A percentile compares a stretch with the other conserved stretches of the same genome.
phyloP scores from a whole-genome alignment of 371 early-diverging fungal species.

The Haplosporangium sp. region DNA sequence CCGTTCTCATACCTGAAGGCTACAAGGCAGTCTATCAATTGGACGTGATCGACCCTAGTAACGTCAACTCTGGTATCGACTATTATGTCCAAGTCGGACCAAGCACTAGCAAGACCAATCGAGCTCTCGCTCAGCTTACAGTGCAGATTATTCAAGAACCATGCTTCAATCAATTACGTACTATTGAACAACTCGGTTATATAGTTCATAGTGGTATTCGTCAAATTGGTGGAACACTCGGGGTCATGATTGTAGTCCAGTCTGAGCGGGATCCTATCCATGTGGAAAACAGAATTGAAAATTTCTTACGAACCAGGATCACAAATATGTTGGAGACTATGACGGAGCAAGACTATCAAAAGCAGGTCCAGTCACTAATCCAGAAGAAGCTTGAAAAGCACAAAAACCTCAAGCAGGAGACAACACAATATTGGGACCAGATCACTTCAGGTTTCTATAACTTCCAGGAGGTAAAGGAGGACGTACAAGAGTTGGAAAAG shows the following conservation, averaged over 20 bases:
- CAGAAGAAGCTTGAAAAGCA: slow-evolving; percentile 82
- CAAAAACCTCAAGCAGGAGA: slow-evolving; percentile 85
- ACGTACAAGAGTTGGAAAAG: slow-evolving; percentile 59
- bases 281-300: slow-evolving; percentile 83
- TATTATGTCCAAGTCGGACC: slow-evolving; percentile 66
- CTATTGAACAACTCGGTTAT: slow-evolving; percentile 90
- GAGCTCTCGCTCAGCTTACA: slow-evolving; percentile 72
- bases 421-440: slow-evolving; percentile 78
- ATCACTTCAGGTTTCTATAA: slow-evolving; percentile 83
- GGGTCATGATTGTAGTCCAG: slow-evolving; percentile 83
- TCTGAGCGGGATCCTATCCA: slow-evolving; percentile 87
- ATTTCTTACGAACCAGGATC: slow-evolving; percentile 65
- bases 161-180: slow-evolving; percentile 91
- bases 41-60: slow-evolving; percentile 73
- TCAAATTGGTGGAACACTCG: slow-evolving; percentile 65
- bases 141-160: slow-evolving; percentile 87
- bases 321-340: slow-evolving; percentile 65
- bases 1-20: slow-evolving; percentile 67
- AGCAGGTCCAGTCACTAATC: slow-evolving; percentile 79
- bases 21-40: slow-evolving; percentile 68
- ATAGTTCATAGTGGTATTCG: slow-evolving; percentile 76
- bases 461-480: slow-evolving; percentile 66
- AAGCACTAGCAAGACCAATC: slow-evolving; percentile 57
- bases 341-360: slow-evolving; percentile 75
- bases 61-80: slow-evolving; percentile 90